phyloP scores from a whole-genome alignment of 2,329 filamentous ascomycete species.

The Mycosphaerella arachidis region DNA sequence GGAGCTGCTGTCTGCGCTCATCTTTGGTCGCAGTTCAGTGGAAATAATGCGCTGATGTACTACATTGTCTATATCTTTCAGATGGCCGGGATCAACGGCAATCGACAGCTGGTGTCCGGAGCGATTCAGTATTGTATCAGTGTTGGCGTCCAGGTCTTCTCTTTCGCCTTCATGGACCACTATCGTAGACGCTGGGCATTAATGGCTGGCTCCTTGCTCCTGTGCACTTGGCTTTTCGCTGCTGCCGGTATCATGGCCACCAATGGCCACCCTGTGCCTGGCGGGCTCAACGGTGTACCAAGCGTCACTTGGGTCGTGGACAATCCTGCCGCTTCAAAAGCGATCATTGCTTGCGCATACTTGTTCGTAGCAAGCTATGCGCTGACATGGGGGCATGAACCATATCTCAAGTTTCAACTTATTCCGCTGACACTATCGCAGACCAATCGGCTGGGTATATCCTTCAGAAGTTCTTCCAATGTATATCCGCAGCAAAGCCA shows the following conservation, averaged over 20 bases:
- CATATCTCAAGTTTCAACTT: background rate
- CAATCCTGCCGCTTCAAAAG: conserved; percentile 4
- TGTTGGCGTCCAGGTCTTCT: conserved; percentile 13
- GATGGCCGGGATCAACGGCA: conserved; percentile 11
- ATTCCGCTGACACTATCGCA: background rate
- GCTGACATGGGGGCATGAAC: conserved; percentile 7
- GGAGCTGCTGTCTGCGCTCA: conserved; percentile 8
- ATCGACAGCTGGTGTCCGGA: conserved; percentile 5
- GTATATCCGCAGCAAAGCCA: conserved; percentile 10
- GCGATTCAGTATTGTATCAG: conserved; percentile 14
- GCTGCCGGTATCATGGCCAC: conserved; percentile 10
- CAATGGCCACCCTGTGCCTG: conserved; percentile 8
- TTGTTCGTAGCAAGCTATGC: conserved; percentile 9
- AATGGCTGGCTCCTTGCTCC: conserved; percentile 5
- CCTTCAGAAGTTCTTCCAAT: conserved; percentile 8
- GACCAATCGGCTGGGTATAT: conserved; percentile 11
- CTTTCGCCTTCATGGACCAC: conserved; percentile 11
- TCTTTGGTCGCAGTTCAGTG: conserved; percentile 11
- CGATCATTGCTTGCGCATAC: conserved; percentile 10
- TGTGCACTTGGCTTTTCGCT: conserved; percentile 8
- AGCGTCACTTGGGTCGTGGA: conserved; percentile 13
- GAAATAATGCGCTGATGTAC: conserved; percentile 12
- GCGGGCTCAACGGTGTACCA: conserved; percentile 7
- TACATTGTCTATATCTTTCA: conserved; percentile 14
- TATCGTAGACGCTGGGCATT: conserved; percentile 9